Evolutionary conservation across 345 rosid genomes (phyloP), one percentile per base, ranked within the genome.

Genomic region (Chamaenerion angustifolium): DNA sequence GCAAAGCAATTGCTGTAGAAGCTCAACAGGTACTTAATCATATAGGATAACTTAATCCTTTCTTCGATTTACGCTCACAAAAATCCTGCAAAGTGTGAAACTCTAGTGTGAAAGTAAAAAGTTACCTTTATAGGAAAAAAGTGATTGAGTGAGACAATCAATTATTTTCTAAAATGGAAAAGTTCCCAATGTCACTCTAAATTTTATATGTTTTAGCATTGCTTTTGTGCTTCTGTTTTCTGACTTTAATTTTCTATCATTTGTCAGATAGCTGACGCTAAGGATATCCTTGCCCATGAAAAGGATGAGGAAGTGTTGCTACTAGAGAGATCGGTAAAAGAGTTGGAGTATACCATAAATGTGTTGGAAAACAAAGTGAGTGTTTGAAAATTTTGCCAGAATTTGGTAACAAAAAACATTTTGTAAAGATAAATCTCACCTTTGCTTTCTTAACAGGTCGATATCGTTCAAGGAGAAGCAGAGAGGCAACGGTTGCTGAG

Each of bases 251-350:
- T 31, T 8, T 31, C 25, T 4, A 3, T 31, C 37, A 31, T 7
- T 31, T 31, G 6, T 48, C 76, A 92, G 98, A 72, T 67, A 43
- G 83, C 90, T 64, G 95, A 82, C 69, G 81, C 82, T 43, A 77
- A 68, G 70, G 80, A 71, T 67, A 65, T 55, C 41, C 68, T 74
- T 65, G 88, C 84, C 43, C 88, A 80, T 51, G 90, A 82, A 21
- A 82, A 79, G 71, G 98, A 87, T 74, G 82, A 71, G 52, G 96
- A 92, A 69, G 94, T 82, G 51, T 75, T 70, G 69, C 76, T 84
- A 27, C 67, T 92, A 60, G 98, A 92, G 76, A 80, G 73, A 64
- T 92, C 98, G 45, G 78, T 92, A 58, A 86, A 88, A 69, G 85
- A 84, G 83, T 83, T 92, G 42, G 98, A 81, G 63, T 66, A 68